phyloP scores from a whole-genome alignment of 305 asterid species.

The Solanum hybrid region DNA sequence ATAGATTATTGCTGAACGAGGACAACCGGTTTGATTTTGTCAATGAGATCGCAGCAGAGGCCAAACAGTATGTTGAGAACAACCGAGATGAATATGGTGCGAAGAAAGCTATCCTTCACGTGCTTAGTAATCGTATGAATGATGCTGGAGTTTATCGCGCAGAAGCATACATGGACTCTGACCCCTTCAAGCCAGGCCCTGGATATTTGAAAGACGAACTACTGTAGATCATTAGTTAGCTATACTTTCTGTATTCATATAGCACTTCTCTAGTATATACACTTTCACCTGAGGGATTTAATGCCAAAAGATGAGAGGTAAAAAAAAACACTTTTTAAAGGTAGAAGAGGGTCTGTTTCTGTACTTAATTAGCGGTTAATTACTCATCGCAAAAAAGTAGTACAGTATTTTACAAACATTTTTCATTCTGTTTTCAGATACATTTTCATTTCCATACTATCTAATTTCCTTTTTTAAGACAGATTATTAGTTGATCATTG shows the following conservation, averaged over 20 bases:
- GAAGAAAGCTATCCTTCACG: conserved; percentile 89
- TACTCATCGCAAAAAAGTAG: not conserved
- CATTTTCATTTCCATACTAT: not conserved
- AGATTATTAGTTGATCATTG: not conserved
- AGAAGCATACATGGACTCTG: conserved; percentile 68
- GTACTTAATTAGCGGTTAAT: not conserved
- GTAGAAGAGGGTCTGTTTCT: not conserved
- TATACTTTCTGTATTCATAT: not conserved
- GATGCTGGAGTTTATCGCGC: conserved; percentile 78
- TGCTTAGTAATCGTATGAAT: conserved; percentile 81
- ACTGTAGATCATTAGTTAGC: not conserved
- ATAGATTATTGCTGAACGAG: conserved; percentile 65
- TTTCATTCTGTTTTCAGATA: not conserved
- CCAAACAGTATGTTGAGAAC: conserved; percentile 71
- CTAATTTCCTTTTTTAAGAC: not conserved
- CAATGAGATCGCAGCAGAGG: conserved; percentile 90
- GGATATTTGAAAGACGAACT: conserved; percentile 65
- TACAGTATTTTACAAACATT: not conserved
- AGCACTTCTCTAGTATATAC: not conserved
- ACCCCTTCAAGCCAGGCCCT: conserved; percentile 91
- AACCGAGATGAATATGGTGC: conserved; percentile 87
- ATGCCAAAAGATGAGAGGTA: not conserved
- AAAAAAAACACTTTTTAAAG: not conserved
- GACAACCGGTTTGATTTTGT: conserved; percentile 79
- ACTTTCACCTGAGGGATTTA: not conserved